These are phyloP conservation scores for Phytophthora gonapodyides DNA, from an alignment of 352 stramenopile species.

Conservation along the genomic window DNA sequence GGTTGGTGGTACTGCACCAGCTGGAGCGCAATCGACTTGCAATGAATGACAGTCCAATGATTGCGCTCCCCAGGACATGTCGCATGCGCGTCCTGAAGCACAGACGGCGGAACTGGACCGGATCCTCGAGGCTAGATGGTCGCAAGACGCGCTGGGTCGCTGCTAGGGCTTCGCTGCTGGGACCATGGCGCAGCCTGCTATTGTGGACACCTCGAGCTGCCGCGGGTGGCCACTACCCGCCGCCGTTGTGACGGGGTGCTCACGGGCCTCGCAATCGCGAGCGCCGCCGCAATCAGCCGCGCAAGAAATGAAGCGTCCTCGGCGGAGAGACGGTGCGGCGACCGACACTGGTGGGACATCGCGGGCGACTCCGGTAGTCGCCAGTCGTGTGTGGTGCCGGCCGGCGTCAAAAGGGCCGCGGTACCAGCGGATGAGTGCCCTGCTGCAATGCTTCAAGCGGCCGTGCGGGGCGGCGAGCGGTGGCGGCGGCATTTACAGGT, in stretches of 20 bases:
- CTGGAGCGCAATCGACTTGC: too few relatives aligned
- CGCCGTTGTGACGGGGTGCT: not conserved
- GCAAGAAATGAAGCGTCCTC: constrained; percentile 1
- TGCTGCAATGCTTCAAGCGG: constrained; percentile 1
- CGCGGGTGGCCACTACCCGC: too few relatives aligned
- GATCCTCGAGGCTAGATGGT: too few relatives aligned
- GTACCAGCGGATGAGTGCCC: constrained; percentile 22
- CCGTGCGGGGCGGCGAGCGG: not conserved
- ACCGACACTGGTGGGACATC: constrained; percentile 23
- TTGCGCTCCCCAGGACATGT: too few relatives aligned
- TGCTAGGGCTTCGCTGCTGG: too few relatives aligned
- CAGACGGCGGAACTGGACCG: too few relatives aligned
- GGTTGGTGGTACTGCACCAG: too few relatives aligned
- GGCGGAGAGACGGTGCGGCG: constrained; percentile 4
- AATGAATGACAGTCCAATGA: too few relatives aligned
- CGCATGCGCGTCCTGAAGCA: too few relatives aligned
- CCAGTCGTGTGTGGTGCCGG: constrained; percentile 23
- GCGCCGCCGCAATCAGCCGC: constrained; percentile 6
- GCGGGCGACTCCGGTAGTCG: constrained; percentile 28
- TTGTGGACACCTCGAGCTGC: too few relatives aligned
- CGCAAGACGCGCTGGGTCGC: too few relatives aligned
- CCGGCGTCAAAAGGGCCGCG: constrained; percentile 15
- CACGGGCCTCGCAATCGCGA: not conserved
- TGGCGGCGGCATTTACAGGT: not conserved
- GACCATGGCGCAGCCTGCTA: too few relatives aligned